Conservation (phyloP, 768 basidiomycete species). For the Gymnopilus dilepis region DNA sequence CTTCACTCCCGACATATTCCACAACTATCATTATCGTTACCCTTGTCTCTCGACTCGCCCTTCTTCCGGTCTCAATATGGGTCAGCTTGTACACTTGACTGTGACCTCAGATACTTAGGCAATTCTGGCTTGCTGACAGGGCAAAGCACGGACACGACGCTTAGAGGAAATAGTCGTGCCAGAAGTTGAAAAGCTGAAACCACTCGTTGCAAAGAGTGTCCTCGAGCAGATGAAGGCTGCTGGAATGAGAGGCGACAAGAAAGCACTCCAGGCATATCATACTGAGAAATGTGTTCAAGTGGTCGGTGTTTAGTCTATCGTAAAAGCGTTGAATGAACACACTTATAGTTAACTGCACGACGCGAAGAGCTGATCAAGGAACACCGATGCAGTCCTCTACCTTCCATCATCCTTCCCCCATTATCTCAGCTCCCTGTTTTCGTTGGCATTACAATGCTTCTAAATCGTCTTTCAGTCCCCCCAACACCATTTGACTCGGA, state of each 20-base stretch:
- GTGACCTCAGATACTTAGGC: constrained; percentile 14
- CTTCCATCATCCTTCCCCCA: constrained; percentile 64
- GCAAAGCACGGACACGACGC: constrained; percentile 62
- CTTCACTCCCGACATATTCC: constrained; percentile 72
- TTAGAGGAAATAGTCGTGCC: constrained; percentile 68
- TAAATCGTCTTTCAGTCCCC: constrained; percentile 58
- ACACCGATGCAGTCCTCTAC: constrained; percentile 60
- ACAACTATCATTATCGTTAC: constrained; percentile 77
- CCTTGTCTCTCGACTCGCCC: constrained; percentile 59
- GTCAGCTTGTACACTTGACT: constrained; percentile 43
- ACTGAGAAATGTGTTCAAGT: constrained; percentile 50
- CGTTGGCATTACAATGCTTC: constrained; percentile 62
- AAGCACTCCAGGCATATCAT: constrained; percentile 53
- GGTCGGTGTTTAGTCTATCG: constrained; percentile 39
- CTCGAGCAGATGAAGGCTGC: constrained; percentile 59
- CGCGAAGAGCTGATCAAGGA: constrained; percentile 64
- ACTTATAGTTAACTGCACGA: constrained; percentile 52
- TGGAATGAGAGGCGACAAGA: constrained; percentile 59
- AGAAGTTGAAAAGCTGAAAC: constrained; percentile 55
- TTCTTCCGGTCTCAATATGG: constrained; percentile 80
- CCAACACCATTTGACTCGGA: constrained; percentile 79
- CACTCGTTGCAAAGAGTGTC: constrained; percentile 44
- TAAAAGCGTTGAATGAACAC: constrained; percentile 7
- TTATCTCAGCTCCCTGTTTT: constrained; percentile 77
- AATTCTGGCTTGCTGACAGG: constrained; percentile 41